Percentiles rank a stretch among this genome's conserved stretches.
These are phyloP conservation scores for Syncephalastrum racemosum DNA, from an alignment of 371 early-diverging fungal species.

Conservation along the genomic window DNA sequence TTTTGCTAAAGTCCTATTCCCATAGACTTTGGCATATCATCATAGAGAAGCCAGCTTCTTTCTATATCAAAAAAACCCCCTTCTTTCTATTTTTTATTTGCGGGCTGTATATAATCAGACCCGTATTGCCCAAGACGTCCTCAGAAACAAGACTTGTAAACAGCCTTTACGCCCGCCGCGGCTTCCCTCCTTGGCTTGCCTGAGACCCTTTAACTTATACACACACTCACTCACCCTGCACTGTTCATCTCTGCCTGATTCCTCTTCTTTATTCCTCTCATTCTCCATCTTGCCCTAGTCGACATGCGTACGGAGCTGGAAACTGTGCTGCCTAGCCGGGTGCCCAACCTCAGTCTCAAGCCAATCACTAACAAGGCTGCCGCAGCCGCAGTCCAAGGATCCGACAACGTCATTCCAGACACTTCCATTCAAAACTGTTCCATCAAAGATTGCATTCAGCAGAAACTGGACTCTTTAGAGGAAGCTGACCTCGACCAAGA, in stretches of 20 bases:
- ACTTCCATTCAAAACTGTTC: conserved; percentile 24
- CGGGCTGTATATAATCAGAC: no score
- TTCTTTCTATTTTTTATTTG: no score
- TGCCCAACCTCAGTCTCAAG: no score
- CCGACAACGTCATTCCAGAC: no score
- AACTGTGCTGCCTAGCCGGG: no score
- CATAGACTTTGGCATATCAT: conserved; percentile 4
- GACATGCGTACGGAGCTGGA: conserved; percentile 35
- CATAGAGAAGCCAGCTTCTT: no score
- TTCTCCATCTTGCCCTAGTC: neutral
- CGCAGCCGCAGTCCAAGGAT: no score
- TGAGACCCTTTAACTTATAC: no score
- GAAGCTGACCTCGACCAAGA: conserved; percentile 66
- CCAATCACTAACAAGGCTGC: no score
- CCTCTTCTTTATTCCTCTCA: conserved; percentile 14
- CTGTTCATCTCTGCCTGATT: conserved; percentile 9
- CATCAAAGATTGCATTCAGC: conserved; percentile 31
- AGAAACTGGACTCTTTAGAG: conserved; percentile 37
- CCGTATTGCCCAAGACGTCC: conserved; percentile 63
- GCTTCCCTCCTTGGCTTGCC: conserved; percentile 69
- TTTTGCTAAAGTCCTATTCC: conserved; percentile 3
- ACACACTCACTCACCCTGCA: no score
- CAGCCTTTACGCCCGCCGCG: conserved; percentile 63
- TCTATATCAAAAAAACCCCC: no score
- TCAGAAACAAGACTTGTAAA: conserved; percentile 63